Evolutionary conservation across 148 eudicot genomes (phyloP).

Genomic region (Vaccinium myrtillus): DNA sequence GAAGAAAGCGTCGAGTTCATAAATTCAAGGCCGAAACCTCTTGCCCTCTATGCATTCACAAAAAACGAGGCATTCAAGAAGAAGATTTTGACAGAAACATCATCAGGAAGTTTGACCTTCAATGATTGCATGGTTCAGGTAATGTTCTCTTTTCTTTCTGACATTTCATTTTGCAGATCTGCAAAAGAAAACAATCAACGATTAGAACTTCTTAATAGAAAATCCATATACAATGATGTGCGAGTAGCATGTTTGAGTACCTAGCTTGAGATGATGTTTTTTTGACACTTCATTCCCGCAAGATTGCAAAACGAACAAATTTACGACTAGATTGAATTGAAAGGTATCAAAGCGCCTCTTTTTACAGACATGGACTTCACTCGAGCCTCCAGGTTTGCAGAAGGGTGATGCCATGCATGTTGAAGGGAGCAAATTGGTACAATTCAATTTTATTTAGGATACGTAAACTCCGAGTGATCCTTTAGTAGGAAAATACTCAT

Average conservation of each 20-base stretch:
- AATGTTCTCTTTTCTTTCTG: neutral
- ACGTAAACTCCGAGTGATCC: neutral
- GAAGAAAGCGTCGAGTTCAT: constrained; percentile 78
- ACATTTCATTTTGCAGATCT: neutral
- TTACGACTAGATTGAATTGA: neutral
- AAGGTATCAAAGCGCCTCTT: neutral
- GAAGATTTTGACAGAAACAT: constrained; percentile 63
- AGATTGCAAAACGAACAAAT: neutral
- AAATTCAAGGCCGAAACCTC: constrained; percentile 70
- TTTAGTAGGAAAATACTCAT: neutral
- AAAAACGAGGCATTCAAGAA: constrained; percentile 52
- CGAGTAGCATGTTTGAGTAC: neutral
- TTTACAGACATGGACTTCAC: neutral
- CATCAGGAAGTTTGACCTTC: constrained; percentile 80
- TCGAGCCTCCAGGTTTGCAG: too few relatives aligned
- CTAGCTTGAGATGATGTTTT: neutral
- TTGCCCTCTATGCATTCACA: constrained; percentile 83
- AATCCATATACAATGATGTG: neutral
- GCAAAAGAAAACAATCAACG: neutral
- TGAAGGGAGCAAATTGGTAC: neutral
- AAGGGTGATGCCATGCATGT: neutral
- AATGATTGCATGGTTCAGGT: constrained; percentile 83
- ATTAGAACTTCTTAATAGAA: neutral
- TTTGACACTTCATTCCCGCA: neutral
- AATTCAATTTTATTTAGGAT: neutral